These are phyloP conservation scores for Spinellus fusiger DNA, from an alignment of 192 early-diverging fungal genomes.

Conservation along the genomic window DNA sequence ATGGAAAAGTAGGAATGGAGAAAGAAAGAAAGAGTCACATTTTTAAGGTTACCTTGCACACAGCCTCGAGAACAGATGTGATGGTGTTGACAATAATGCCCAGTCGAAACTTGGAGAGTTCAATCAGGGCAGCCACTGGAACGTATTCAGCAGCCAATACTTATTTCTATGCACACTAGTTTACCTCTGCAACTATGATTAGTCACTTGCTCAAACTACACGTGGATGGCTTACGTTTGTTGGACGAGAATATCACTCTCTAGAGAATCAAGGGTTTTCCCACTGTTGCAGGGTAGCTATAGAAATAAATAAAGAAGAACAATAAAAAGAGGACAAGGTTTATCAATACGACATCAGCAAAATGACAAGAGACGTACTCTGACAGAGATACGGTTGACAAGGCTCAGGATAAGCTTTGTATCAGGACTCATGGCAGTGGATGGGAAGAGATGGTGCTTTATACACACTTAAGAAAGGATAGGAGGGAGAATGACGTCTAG, in stretches of 20 bases:
- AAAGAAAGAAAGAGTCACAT: not conserved
- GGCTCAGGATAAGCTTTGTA: slow-evolving; percentile 33
- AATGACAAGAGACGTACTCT: slow-evolving; percentile 21
- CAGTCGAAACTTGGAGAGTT: slow-evolving; percentile 73
- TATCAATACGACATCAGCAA: not conserved
- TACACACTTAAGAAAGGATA: not conserved
- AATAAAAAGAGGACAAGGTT: not conserved
- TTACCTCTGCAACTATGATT: slow-evolving; percentile 1
- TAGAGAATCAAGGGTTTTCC: slow-evolving; percentile 54
- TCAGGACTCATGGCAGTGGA: slow-evolving; percentile 29
- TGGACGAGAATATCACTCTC: slow-evolving; percentile 73
- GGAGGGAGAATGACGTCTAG: not conserved
- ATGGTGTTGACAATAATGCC: slow-evolving; percentile 62
- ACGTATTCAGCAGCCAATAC: not conserved
- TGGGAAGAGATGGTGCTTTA: not conserved
- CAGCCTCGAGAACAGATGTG: slow-evolving; percentile 63
- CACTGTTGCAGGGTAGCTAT: slow-evolving; percentile 73
- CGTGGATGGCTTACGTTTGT: slow-evolving; percentile 43
- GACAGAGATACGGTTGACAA: slow-evolving; percentile 36
- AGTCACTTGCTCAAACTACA: not conserved
- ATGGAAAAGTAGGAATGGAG: not conserved
- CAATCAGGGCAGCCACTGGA: slow-evolving; percentile 61
- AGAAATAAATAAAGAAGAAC: not conserved
- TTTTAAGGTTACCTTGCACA: slow-evolving; percentile 52
- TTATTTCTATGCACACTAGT: not conserved